A percentile compares a stretch with the other conserved stretches of the same genome.
Conservation (phyloP, 352 stramenopile species). For the Blastocystis sp. region DNA sequence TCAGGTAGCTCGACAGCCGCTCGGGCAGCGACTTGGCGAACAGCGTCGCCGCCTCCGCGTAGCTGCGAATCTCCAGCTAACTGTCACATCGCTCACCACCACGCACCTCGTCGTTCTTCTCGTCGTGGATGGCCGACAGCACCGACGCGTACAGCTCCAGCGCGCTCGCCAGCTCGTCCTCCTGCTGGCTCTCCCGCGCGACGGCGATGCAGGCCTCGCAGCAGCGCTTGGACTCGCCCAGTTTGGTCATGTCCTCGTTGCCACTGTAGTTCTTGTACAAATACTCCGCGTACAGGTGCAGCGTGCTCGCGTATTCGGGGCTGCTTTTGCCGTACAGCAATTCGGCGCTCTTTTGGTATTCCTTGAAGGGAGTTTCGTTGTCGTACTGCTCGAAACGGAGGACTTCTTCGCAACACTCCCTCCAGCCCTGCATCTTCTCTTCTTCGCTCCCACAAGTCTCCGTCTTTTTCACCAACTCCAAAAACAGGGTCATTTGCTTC, state of each 20-base stretch:
- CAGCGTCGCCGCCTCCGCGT: slow-evolving; percentile 7
- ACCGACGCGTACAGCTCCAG: slow-evolving; percentile 61
- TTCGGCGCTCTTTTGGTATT: slow-evolving; percentile 29
- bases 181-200: neutral
- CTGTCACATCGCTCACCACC: neutral
- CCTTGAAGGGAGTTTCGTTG: slow-evolving; percentile 53
- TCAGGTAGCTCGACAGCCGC: slow-evolving; percentile 11
- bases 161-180: neutral
- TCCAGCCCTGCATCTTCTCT: neutral
- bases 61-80: slow-evolving; percentile 45
- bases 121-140: slow-evolving; percentile 55
- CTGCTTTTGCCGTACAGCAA: slow-evolving; percentile 36
- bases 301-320: slow-evolving; percentile 1
- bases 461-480: neutral
- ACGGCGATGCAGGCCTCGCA: slow-evolving; percentile 14
- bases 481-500: slow-evolving; percentile 23
- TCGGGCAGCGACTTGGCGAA: slow-evolving; percentile 7
- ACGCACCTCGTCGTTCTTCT: slow-evolving; percentile 21
- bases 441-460: neutral
- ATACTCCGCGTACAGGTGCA: slow-evolving; percentile 63
- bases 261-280: slow-evolving; percentile 47
- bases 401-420: slow-evolving; percentile 37
- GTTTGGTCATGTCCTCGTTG: slow-evolving; percentile 24
- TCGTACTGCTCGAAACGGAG: slow-evolving; percentile 47
- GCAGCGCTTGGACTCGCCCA: slow-evolving; percentile 1